A percentile compares a stretch with the other conserved stretches of the same genome.
These are phyloP conservation scores for Plasmodium falciparum DNA, from an alignment of 169 alveolate species.

Conservation along the genomic window DNA sequence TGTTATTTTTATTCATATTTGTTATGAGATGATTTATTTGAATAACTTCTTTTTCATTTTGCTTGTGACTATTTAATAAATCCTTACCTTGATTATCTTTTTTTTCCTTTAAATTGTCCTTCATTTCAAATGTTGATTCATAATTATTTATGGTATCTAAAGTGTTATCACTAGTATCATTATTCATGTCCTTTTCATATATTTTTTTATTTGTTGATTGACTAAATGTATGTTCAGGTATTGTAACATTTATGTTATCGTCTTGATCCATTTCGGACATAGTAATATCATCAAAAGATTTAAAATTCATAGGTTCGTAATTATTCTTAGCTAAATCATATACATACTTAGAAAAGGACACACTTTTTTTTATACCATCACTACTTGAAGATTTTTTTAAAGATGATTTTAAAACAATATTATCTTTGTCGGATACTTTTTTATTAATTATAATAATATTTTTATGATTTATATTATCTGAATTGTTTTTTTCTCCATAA, in stretches of 20 bases:
- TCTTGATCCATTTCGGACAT: not conserved
- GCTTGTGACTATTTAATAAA: not conserved
- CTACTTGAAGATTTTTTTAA: constrained; percentile 41
- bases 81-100: not conserved
- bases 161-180: too few relatives aligned
- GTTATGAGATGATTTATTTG: not conserved
- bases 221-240: too few relatives aligned
- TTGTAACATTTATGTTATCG: not conserved
- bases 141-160: too few relatives aligned
- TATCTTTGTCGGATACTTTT: constrained; percentile 8
- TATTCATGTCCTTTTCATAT: too few relatives aligned
- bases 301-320: constrained; percentile 34
- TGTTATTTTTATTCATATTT: too few relatives aligned
- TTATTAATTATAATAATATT: constrained; percentile 18
- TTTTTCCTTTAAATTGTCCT: not conserved
- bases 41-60: not conserved
- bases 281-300: constrained; percentile 16
- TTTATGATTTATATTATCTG: not conserved
- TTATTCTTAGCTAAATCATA: constrained; percentile 41
- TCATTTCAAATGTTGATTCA: too few relatives aligned
- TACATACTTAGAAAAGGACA: constrained; percentile 58
- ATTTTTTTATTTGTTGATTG: too few relatives aligned
- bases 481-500: constrained; percentile 13
- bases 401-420: constrained; percentile 23
- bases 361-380: constrained; percentile 25